Percentiles rank a stretch among this genome's conserved stretches.
These are phyloP conservation scores for Hanseniaspora opuntiae DNA, from an alignment of 805 yeast genomes.

Conservation along the genomic window DNA sequence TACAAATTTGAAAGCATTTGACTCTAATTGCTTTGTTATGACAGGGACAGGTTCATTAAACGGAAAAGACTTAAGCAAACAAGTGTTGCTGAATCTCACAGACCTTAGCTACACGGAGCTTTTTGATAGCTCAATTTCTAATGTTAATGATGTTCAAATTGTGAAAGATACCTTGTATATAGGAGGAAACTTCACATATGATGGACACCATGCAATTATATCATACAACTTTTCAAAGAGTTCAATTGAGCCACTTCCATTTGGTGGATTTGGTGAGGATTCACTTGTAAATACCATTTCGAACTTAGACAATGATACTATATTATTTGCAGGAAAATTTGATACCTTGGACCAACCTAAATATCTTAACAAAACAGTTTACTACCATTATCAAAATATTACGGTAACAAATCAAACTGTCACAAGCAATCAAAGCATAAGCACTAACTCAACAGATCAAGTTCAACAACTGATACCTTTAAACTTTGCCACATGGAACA, in stretches of 20 bases:
- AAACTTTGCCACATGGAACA: constrained; percentile 39
- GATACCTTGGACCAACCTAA: constrained; percentile 42
- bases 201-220: constrained; percentile 38
- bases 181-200: constrained; percentile 63
- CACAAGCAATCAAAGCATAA: constrained; percentile 20
- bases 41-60: constrained; percentile 24
- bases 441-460: constrained; percentile 26
- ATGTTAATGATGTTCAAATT: constrained; percentile 35
- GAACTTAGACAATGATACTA: constrained; percentile 33
- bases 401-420: constrained; percentile 14
- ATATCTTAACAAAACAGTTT: constrained; percentile 23
- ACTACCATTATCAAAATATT: constrained; percentile 17
- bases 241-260: constrained; percentile 39
- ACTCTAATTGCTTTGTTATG: constrained; percentile 25
- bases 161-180: constrained; percentile 48
- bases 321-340: constrained; percentile 74
- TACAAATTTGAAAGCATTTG: constrained; percentile 18
- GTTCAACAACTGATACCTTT: constrained; percentile 53
- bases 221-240: constrained; percentile 38
- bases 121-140: constrained; percentile 17
- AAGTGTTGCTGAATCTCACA: constrained; percentile 25
- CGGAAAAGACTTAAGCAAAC: constrained; percentile 21
- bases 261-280: constrained; percentile 59
- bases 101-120: constrained; percentile 20
- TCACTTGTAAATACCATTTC: constrained; percentile 51